Evolutionary conservation across 148 eudicot species (phyloP).

Genomic region (Rhododendron ferrugineum): DNA sequence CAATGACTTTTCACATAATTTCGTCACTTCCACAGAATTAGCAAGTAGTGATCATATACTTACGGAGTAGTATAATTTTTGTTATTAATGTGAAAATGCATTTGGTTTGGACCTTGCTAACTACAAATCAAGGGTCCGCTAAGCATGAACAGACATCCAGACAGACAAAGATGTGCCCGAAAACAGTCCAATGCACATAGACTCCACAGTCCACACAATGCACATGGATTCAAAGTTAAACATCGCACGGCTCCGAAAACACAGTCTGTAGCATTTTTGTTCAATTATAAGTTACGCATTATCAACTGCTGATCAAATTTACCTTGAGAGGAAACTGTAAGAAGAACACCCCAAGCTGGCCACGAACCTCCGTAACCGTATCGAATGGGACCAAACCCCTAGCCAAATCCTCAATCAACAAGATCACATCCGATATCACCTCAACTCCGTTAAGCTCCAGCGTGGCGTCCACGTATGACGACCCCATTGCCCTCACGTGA

Average conservation of each 20-base stretch:
- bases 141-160: background rate
- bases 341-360: constrained; percentile 37
- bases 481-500: constrained; percentile 35
- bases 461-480: constrained; percentile 58
- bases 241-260: background rate
- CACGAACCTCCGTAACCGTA: constrained; percentile 46
- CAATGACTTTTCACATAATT: background rate
- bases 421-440: constrained; percentile 35
- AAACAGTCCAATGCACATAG: background rate
- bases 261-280: background rate
- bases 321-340: constrained; percentile 54
- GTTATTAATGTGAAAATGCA: background rate
- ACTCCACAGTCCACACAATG: background rate
- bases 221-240: background rate
- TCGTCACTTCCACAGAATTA: background rate
- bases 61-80: background rate
- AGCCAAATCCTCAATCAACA: constrained; percentile 52
- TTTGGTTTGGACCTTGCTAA: background rate
- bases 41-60: background rate
- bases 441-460: constrained; percentile 39
- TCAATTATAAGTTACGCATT: background rate
- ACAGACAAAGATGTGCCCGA: background rate
- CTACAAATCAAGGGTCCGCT: background rate
- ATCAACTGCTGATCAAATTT: background rate
- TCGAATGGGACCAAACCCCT: constrained; percentile 53